A percentile compares a stretch with the other conserved stretches of the same genome.
These are phyloP conservation scores for Apostasia ramifera DNA, from an alignment of 106 monocot species.

Conservation along the genomic window DNA sequence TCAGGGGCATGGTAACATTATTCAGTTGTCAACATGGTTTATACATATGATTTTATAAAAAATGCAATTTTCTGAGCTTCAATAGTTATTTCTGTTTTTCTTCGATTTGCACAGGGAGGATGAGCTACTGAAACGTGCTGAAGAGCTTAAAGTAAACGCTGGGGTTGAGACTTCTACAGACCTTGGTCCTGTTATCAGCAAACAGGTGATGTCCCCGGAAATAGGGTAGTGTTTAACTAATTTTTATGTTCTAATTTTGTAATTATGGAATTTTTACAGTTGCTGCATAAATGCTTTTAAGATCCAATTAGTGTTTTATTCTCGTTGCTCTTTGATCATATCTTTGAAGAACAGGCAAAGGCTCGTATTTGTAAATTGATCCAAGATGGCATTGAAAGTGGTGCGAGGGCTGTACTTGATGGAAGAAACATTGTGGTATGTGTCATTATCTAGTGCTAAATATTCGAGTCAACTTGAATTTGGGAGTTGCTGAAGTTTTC, in stretches of 20 bases:
- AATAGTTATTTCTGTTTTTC: neutral
- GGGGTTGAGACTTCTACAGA: conserved; percentile 81
- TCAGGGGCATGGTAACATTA: conserved; percentile 71
- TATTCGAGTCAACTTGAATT: no score
- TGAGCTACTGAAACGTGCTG: conserved; percentile 64
- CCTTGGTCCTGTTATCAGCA: conserved; percentile 94
- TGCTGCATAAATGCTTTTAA: no score
- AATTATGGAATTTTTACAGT: no score
- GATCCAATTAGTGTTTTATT: no score
- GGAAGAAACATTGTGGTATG: conserved; percentile 87
- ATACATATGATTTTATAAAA: neutral
- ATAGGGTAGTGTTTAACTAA: neutral
- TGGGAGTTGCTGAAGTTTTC: no score
- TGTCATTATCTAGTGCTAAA: neutral
- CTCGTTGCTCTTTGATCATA: no score
- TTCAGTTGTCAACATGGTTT: neutral
- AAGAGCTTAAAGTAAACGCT: conserved; percentile 66
- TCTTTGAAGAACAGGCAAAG: conserved; percentile 52
- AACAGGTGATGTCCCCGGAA: conserved; percentile 38
- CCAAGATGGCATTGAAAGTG: conserved; percentile 76
- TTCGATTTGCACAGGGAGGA: conserved; percentile 53
- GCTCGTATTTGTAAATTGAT: conserved; percentile 87
- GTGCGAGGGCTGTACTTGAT: conserved; percentile 86
- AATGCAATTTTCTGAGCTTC: neutral
- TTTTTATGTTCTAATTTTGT: no score